Conservation (phyloP, 257 asterid species). For the Plectranthus barbatus region DNA sequence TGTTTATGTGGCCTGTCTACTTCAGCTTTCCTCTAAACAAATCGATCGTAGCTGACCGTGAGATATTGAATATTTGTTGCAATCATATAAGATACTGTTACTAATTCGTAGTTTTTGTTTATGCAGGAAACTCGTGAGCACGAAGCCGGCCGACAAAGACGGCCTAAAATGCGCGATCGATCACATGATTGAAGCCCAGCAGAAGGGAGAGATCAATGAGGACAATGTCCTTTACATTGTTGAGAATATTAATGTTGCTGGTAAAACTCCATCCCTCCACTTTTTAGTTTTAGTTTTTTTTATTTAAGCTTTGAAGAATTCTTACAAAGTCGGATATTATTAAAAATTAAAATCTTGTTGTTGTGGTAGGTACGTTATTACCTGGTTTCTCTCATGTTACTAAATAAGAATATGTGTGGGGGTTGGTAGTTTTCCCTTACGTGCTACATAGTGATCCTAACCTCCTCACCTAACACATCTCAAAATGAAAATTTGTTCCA, state of each 20-base stretch:
- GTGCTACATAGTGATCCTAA: background rate
- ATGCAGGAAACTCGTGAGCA: conserved; percentile 51
- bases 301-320: too few species aligned
- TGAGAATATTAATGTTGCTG: conserved; percentile 90
- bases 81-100: too few species aligned
- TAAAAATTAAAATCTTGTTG: too few species aligned
- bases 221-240: conserved; percentile 87
- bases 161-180: conserved; percentile 69
- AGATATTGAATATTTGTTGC: background rate
- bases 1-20: too few species aligned
- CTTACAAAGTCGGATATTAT: too few species aligned
- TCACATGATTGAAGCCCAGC: conserved; percentile 75
- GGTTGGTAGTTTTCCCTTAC: background rate
- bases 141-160: conserved; percentile 31
- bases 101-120: background rate
- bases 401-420: too few species aligned
- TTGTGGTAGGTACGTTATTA: too few species aligned
- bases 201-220: conserved; percentile 87
- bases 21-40: too few species aligned
- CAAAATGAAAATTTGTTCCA: background rate
- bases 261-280: conserved; percentile 19
- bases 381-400: too few species aligned
- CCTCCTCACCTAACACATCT: background rate
- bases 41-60: too few species aligned
- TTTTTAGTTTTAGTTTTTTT: too few species aligned